Percentiles rank a stretch among this genome's conserved stretches.
phyloP scores from a whole-genome alignment of 2,329 filamentous ascomycete species.

The Scortechinia acanthostroma region DNA sequence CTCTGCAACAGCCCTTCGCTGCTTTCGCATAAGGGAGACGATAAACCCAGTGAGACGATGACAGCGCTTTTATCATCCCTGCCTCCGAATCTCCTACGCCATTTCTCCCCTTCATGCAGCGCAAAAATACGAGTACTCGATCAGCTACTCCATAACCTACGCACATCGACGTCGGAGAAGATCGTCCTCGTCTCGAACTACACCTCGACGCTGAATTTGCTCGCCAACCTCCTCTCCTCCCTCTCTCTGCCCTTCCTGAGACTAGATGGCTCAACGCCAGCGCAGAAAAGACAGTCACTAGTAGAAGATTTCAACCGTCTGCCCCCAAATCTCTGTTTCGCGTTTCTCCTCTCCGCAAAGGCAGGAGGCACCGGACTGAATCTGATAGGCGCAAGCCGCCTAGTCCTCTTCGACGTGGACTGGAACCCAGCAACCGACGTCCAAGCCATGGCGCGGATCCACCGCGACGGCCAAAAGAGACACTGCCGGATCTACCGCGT shows the following conservation, averaged over 20 bases:
- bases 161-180: slow-evolving; percentile 57
- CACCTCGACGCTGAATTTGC: slow-evolving; percentile 64
- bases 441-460: slow-evolving; percentile 70
- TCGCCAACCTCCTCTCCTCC: slow-evolving; percentile 51
- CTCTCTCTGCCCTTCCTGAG: slow-evolving; percentile 57
- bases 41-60: slow-evolving; percentile 11
- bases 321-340: slow-evolving; percentile 46
- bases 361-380: slow-evolving; percentile 66
- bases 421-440: slow-evolving; percentile 72
- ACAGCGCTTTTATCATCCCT: slow-evolving; percentile 36
- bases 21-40: slow-evolving; percentile 36
- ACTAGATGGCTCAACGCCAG: slow-evolving; percentile 60
- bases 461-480: slow-evolving; percentile 64
- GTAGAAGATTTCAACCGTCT: slow-evolving; percentile 66
- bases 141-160: slow-evolving; percentile 52
- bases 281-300: slow-evolving; percentile 56
- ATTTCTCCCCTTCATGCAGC: slow-evolving; percentile 46
- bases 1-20: slow-evolving; percentile 66
- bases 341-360: slow-evolving; percentile 68
- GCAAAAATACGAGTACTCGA: slow-evolving; percentile 64
- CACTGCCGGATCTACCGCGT: slow-evolving; percentile 66
- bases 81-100: slow-evolving; percentile 40
- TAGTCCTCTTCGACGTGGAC: slow-evolving; percentile 68
- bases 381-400: slow-evolving; percentile 62
- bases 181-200: slow-evolving; percentile 73